Conservation (phyloP, 306 rosid species). For the Cicer bijugum region DNA sequence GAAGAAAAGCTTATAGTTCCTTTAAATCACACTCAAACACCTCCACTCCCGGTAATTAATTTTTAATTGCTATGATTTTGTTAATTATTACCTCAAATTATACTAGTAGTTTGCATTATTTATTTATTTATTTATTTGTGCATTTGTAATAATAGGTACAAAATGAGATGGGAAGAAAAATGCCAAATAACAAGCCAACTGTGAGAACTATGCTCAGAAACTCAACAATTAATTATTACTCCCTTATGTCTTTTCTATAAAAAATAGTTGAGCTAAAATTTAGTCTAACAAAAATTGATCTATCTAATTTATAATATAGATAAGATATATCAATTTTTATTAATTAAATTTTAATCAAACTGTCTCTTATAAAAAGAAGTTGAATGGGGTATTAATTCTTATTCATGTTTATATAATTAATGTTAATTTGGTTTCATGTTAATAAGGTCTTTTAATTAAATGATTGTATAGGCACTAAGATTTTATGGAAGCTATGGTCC, state of each 20-base stretch:
- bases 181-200: constrained; percentile 88
- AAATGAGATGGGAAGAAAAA: constrained; percentile 67
- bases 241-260: too few relatives aligned
- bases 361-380: too few relatives aligned
- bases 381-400: too few relatives aligned
- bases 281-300: too few relatives aligned
- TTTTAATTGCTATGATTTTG: background rate
- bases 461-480: constrained; percentile 71
- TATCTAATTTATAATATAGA: too few relatives aligned
- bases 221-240: background rate
- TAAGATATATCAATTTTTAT: too few relatives aligned
- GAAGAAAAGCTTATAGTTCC: constrained; percentile 80
- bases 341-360: too few relatives aligned
- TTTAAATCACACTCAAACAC: constrained; percentile 58
- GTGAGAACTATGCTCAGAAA: constrained; percentile 58
- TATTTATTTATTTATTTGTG: constrained; percentile 7
- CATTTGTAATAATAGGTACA: constrained; percentile 60
- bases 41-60: constrained; percentile 67
- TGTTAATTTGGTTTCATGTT: constrained; percentile 7
- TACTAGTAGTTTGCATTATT: background rate
- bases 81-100: background rate
- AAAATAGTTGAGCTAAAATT: too few relatives aligned
- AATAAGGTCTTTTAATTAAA: constrained; percentile 39
- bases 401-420: too few relatives aligned
- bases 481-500: constrained; percentile 86